These are phyloP conservation scores for Apophysomyces sp. DNA, from an alignment of 371 early-diverging fungal species.

Conservation along the genomic window DNA sequence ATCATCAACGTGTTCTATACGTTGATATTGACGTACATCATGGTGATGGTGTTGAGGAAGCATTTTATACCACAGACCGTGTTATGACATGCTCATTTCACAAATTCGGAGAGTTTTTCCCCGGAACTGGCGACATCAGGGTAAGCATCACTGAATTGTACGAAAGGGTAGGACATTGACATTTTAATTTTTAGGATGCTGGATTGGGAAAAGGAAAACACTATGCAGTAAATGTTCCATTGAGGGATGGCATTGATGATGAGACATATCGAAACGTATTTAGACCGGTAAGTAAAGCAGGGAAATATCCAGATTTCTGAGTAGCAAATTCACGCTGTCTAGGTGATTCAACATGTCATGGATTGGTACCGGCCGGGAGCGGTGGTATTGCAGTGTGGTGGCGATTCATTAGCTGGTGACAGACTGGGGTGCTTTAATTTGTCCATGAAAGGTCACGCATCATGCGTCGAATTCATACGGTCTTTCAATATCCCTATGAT, in stretches of 20 bases:
- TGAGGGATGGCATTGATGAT: constrained; percentile 95
- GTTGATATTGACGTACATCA: constrained; percentile 98
- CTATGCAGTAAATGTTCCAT: constrained; percentile 92
- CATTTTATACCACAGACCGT: constrained; percentile 95
- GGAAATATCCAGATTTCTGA: not conserved
- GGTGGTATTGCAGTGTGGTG: constrained; percentile 97
- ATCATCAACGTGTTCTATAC: constrained; percentile 91
- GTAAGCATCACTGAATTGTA: constrained; percentile 3
- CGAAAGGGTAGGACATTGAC: not conserved
- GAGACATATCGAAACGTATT: constrained; percentile 79
- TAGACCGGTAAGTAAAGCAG: constrained; percentile 49
- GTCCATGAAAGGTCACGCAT: constrained; percentile 81
- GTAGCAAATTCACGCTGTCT: not conserved
- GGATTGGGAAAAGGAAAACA: constrained; percentile 70
- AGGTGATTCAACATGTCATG: constrained; percentile 59
- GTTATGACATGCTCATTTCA: constrained; percentile 98
- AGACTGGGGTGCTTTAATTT: constrained; percentile 98
- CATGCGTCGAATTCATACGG: constrained; percentile 88
- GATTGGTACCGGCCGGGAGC: constrained; percentile 93
- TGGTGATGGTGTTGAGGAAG: constrained; percentile 98
- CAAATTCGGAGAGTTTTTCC: constrained; percentile 97
- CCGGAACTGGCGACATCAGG: constrained; percentile 81
- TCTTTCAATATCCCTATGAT: constrained; percentile 86
- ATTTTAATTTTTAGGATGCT: constrained; percentile 45
- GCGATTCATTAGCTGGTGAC: constrained; percentile 97